Evolutionary conservation across 2,329 filamentous ascomycete genomes (phyloP), one percentile per base, ranked within the genome.

Genomic region (Periconia sp.): DNA sequence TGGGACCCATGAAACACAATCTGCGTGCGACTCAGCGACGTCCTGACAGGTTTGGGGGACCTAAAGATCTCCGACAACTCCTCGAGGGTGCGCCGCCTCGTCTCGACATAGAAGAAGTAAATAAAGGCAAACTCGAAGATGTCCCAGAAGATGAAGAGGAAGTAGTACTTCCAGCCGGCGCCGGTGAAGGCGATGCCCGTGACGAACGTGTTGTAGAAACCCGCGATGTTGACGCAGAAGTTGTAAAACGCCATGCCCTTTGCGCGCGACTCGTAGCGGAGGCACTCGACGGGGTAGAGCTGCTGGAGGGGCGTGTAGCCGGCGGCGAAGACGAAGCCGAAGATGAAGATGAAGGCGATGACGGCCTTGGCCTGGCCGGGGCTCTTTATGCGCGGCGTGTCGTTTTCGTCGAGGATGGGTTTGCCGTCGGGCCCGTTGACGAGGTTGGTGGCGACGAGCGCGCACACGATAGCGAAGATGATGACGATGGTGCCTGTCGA

Each of bases 211-310:
- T 79, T 79, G 57, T 77, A 77, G 52, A 79, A 77, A 18, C 68
- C 66, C 6, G 76, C 75, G 49, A 78, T 65, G 48, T 79, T 79
- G 49, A 77, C 75, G 62, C 74, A 74, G 52, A 79, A 72, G 45
- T 78, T 77, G 57, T 78, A 78, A 57, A 79, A 73, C 7, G 74
- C 76, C 72, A 79, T 79, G 2, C 79, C 78, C 58, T 81, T 81
- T 2, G 78, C 78, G 15, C 79, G 69, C 0, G 69, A 76, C 53
- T 78, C 76, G 53, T 79, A 80, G 6, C 74, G 71, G 15, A 81
- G 66, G 59, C 76, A 78, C 56, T 81, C 78, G n/a, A 80, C 77
- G 0, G 77, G 75, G 58, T 80, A 81, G 2, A 81, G 58, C 13
- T 76, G 76, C 59, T 79, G 77, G 17, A 81, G 63, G 2, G 78